Base-by-base conservation (phyloP, 176 grass and related monocot species). In the Ampelocalamus luodianensis region DNA sequence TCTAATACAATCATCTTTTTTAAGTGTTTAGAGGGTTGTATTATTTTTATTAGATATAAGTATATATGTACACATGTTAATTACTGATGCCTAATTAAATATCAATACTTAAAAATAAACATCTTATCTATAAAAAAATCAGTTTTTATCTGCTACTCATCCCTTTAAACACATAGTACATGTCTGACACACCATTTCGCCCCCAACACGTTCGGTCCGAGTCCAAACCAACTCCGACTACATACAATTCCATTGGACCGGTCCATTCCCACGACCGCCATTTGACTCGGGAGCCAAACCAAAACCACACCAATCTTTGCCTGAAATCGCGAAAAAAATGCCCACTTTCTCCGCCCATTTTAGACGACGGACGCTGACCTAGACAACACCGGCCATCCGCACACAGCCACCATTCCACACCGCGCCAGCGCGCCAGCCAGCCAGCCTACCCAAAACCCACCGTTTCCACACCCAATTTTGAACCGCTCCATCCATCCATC, bases 281-380 rank as follows among this genome's bases (percentile, higher is more conserved):
- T 81, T 85, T 81, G 71, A 63, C 77, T 17, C 71, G 15, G 9
- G 4, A 4, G 24, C 60, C 22, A 26, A 65, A 20, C 71, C 42
- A 37, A 73, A 48, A 46, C 5, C 18, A 34, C 53, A 16, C 50
- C 77, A 37, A 85, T 79, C 46, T 44, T 6, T 4, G 49, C 14
- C 74, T 13, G 67, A 46, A 44, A 27, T 84, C 22, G 76, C 49
- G 15, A 59, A 32, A 72, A 58, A 40, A 80, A 34, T 34, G 32
- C 37, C 67, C 48, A 32, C 44, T 39, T 54, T 66, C 71, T 32
- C 59, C 86, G 39, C 88, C 79, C 72, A 27, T 78, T 83, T 83
- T 87, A 90, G 84, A 39, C 79, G 79, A 79, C 78, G 78, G 48
- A 8, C 74, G 84, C 79, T 79, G 89, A 83, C 84, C 59, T 59